Base-by-base conservation (phyloP, 1,139 yeast genomes). In the Hemisphaericaspora xylanilytica region DNA sequence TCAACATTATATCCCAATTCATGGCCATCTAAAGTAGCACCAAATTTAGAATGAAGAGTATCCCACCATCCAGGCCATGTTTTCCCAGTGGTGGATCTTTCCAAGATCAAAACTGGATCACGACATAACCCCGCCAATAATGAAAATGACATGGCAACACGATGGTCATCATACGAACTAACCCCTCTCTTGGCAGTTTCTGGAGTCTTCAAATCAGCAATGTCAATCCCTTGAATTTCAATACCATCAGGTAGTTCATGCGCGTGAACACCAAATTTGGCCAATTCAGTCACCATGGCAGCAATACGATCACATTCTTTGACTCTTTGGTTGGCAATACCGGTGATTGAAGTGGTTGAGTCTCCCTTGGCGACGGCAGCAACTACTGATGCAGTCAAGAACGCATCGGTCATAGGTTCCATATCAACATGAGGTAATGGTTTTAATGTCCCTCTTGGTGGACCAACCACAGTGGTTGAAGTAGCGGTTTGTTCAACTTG, bases 61-160 rank as follows among this genome's bases (percentile, higher is more conserved):
- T 92, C 99, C 98, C 98, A 92, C 98, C 98, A 92, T 32, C 97
- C 97, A 14, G 99, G 99, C 99, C 99, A 92, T 0, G 99, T 92
- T 67, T 92, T 92, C 43, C 94, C 95, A 3, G 96, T 94, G 59
- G 97, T 88, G 24, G 85, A 75, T 64, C 97, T 80, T 58, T 90
- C 97, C 51, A 84, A 79, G 43, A 92, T 80, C 49, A 81, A 70
- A 2, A 85, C 94, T 3, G 87, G 82, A 2, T 68, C 69, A 27
- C 56, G 51, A 45, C 74, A 60, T 40, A 74, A 61, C 5, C 80
- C 80, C 3, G 96, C 92, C 41, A 94, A 68, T 45, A 94, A 70
- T 4, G 96, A 87, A 63, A 94, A 86, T 42, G 96, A 85, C 99
- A 92, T 92, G 14, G 99, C 99, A 25, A 92, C 97, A 58, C 98